phyloP scores from a whole-genome alignment of 1,284 basidiomycete genomes.

The Golubevia pallescens region DNA sequence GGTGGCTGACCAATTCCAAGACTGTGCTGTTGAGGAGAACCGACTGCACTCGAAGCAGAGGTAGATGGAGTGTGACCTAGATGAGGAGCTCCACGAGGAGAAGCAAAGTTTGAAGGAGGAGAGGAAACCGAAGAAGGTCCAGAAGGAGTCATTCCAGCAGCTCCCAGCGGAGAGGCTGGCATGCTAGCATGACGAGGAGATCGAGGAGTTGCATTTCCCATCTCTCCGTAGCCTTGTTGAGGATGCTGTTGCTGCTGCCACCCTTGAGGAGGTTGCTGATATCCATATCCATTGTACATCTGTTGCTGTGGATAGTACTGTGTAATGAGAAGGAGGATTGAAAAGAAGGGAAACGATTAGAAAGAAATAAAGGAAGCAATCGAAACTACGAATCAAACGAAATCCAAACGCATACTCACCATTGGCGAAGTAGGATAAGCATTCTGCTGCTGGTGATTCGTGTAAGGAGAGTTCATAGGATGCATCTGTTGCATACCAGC shows the following conservation, averaged over 20 bases:
- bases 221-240: constrained; percentile 13
- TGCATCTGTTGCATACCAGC: constrained; percentile 48
- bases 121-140: constrained; percentile 32
- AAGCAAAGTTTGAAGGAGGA: constrained; percentile 31
- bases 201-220: constrained; percentile 26
- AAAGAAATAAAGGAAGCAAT: background rate
- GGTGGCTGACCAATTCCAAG: constrained; percentile 9
- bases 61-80: constrained; percentile 5
- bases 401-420: background rate
- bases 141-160: constrained; percentile 28
- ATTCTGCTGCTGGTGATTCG: constrained; percentile 25
- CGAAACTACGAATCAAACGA: background rate
- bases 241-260: constrained; percentile 18
- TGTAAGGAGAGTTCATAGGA: constrained; percentile 34
- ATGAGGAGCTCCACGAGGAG: constrained; percentile 18
- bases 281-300: constrained; percentile 24
- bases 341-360: background rate
- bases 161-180: constrained; percentile 47
- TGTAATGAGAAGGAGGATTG: background rate
- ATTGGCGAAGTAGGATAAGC: constrained; percentile 25
- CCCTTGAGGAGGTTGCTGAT: constrained; percentile 31
- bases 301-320: background rate
- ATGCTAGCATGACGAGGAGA: constrained; percentile 48
- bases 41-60: constrained; percentile 6
- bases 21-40: constrained; percentile 1